These are phyloP conservation scores for Melampsora americana DNA, from an alignment of 1,284 basidiomycete genomes.

Conservation along the genomic window DNA sequence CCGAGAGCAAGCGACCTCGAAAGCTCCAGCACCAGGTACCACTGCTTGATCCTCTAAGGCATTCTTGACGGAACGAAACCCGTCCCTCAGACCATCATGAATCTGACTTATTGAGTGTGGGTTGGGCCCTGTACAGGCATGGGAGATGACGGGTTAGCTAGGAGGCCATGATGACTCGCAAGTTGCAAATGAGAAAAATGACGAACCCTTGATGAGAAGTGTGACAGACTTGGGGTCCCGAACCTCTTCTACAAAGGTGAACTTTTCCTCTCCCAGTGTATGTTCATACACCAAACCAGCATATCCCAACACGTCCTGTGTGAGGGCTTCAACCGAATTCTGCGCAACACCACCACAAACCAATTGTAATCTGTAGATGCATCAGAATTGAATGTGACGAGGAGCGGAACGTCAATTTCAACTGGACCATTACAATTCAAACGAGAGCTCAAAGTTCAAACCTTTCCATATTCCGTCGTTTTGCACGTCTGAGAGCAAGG, in stretches of 20 bases:
- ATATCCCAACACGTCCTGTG: constrained; percentile 86
- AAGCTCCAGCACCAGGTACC: constrained; percentile 93
- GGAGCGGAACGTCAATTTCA: too few species aligned
- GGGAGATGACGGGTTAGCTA: neutral
- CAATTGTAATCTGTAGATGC: constrained; percentile 66
- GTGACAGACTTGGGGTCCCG: constrained; percentile 95
- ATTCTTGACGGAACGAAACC: constrained; percentile 93
- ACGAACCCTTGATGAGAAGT: constrained; percentile 82
- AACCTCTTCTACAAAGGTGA: constrained; percentile 95
- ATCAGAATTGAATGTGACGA: neutral
- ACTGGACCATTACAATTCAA: neutral
- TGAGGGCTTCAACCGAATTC: constrained; percentile 95
- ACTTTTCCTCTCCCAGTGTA: constrained; percentile 98
- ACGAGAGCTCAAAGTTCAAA: constrained; percentile 54
- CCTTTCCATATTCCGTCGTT: constrained; percentile 97
- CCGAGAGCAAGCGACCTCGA: constrained; percentile 88
- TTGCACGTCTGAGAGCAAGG: constrained; percentile 86
- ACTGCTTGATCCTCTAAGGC: constrained; percentile 84
- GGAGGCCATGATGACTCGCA: too few species aligned
- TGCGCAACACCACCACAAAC: constrained; percentile 92
- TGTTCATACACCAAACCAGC: constrained; percentile 99
- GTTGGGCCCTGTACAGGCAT: constrained; percentile 65
- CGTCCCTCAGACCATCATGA: constrained; percentile 93
- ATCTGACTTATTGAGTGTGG: constrained; percentile 93
- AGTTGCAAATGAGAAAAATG: neutral